Evolutionary conservation across 2,329 filamentous ascomycete species (phyloP).

Genomic region (Penicillium concentricum): DNA sequence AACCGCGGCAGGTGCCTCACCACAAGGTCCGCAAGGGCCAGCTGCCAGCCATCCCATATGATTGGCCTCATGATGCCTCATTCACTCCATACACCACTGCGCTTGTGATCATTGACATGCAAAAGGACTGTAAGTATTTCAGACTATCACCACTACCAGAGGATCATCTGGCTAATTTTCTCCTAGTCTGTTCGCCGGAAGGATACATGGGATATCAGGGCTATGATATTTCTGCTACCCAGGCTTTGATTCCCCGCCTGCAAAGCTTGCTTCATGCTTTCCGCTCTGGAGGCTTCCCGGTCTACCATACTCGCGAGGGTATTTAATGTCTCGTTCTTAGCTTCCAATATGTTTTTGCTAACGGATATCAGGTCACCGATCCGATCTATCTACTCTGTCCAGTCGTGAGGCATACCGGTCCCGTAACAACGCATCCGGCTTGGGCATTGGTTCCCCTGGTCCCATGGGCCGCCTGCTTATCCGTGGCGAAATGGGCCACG

Average conservation of each 20-base stretch:
- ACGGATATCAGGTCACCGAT: conserved; percentile 42
- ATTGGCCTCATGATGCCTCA: conserved; percentile 48
- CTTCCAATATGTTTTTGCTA: conserved; percentile 1
- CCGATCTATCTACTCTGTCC: conserved; percentile 57
- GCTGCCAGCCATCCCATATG: conserved; percentile 42
- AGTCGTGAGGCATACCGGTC: conserved; percentile 55
- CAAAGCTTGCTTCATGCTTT: conserved; percentile 41
- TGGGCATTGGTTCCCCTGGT: conserved; percentile 54
- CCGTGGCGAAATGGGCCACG: conserved; percentile 58
- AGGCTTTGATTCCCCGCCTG: conserved; percentile 42
- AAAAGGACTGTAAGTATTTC: conserved; percentile 45
- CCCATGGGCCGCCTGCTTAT: conserved; percentile 59
- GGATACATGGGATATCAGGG: conserved; percentile 49
- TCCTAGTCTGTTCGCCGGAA: conserved; percentile 43
- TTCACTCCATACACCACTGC: conserved; percentile 48
- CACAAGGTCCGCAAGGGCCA: conserved; percentile 47
- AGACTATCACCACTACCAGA: background rate
- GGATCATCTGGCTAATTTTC: background rate
- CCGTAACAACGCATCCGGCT: conserved; percentile 50
- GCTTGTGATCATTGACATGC: conserved; percentile 50
- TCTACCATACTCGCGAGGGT: conserved; percentile 50
- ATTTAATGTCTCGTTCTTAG: background rate
- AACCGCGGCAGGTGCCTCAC: conserved; percentile 41
- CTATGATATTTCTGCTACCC: conserved; percentile 43
- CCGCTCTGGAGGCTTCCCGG: conserved; percentile 40